These are phyloP conservation scores for Poa annua DNA, from an alignment of 176 grass and related monocot genomes.

Conservation along the genomic window DNA sequence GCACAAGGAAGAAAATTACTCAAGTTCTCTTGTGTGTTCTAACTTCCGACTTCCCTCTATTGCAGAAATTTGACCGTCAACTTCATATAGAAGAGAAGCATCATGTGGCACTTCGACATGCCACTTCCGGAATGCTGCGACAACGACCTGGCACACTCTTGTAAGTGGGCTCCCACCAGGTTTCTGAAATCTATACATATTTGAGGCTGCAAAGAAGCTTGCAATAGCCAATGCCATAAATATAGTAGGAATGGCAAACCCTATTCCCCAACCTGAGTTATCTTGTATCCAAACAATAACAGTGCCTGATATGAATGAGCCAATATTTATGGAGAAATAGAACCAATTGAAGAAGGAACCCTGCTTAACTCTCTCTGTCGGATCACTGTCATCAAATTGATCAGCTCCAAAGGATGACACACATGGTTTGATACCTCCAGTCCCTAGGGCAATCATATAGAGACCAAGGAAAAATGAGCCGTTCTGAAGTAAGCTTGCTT, in stretches of 20 bases:
- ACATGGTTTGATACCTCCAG: slow-evolving; percentile 94
- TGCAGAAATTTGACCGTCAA: slow-evolving; percentile 66
- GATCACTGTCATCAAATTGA: slow-evolving; percentile 90
- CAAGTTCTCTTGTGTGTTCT: slow-evolving; percentile 71
- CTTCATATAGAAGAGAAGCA: slow-evolving; percentile 75
- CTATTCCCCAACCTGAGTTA: slow-evolving; percentile 85
- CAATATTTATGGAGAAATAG: slow-evolving; percentile 86
- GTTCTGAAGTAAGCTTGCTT: slow-evolving; percentile 62
- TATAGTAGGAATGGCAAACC: slow-evolving; percentile 78
- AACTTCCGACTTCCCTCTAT: slow-evolving; percentile 90
- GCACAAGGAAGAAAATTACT: slow-evolving; percentile 46
- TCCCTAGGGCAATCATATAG: slow-evolving; percentile 84
- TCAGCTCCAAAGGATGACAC: slow-evolving; percentile 88
- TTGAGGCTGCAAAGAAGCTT: slow-evolving; percentile 74
- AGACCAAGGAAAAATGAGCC: slow-evolving; percentile 67
- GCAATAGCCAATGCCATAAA: slow-evolving; percentile 83
- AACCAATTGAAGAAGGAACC: slow-evolving; percentile 98
- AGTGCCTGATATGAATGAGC: slow-evolving; percentile 72
- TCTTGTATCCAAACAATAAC: slow-evolving; percentile 89
- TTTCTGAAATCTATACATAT: slow-evolving; percentile 87
- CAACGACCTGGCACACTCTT: slow-evolving; percentile 78
- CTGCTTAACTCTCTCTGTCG: slow-evolving; percentile 71
- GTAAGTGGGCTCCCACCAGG: slow-evolving; percentile 83
- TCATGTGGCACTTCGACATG: slow-evolving; percentile 55
- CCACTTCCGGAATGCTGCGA: slow-evolving; percentile 70